A percentile compares a stretch with the other conserved stretches of the same genome.
Evolutionary conservation across 2,329 filamentous ascomycete genomes (phyloP).

Genomic region (Cercospora nicotianae): DNA sequence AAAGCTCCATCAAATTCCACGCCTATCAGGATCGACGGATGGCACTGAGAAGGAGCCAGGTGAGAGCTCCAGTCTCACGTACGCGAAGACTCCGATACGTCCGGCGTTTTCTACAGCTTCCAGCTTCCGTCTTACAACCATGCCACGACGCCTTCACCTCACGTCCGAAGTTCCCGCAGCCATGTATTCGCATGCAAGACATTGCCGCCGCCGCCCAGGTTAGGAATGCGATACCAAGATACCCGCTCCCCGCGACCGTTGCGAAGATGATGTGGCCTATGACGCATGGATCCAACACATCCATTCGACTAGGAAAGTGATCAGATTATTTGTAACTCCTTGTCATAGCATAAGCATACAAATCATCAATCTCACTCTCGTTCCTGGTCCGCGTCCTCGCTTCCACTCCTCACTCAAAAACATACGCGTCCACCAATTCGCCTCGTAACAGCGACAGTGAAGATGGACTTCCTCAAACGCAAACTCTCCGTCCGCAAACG

Average conservation of each 20-base stretch:
- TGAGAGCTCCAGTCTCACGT: neutral
- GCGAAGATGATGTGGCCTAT: neutral
- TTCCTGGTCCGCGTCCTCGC: neutral
- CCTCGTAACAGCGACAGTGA: neutral
- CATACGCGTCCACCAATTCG: neutral
- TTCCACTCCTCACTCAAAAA: neutral
- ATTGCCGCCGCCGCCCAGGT: neutral
- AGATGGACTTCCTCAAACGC: conserved; percentile 13
- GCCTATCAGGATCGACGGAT: neutral
- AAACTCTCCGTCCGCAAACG: conserved; percentile 10
- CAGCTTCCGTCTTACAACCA: neutral
- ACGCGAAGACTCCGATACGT: neutral
- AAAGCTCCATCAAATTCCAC: neutral
- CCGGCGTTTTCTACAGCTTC: neutral
- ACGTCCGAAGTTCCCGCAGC: neutral
- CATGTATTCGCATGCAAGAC: neutral
- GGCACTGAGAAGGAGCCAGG: neutral
- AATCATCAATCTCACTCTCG: neutral
- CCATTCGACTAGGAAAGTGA: neutral
- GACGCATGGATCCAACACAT: neutral
- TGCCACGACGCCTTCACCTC: neutral
- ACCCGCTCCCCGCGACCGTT: neutral
- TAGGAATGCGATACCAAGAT: neutral
- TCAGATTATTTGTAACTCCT: neutral
- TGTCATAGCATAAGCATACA: neutral